A percentile compares a stretch with the other conserved stretches of the same genome.
Conservation (phyloP, 202 grass and related monocot genomes). For the Zoysia matrella region DNA sequence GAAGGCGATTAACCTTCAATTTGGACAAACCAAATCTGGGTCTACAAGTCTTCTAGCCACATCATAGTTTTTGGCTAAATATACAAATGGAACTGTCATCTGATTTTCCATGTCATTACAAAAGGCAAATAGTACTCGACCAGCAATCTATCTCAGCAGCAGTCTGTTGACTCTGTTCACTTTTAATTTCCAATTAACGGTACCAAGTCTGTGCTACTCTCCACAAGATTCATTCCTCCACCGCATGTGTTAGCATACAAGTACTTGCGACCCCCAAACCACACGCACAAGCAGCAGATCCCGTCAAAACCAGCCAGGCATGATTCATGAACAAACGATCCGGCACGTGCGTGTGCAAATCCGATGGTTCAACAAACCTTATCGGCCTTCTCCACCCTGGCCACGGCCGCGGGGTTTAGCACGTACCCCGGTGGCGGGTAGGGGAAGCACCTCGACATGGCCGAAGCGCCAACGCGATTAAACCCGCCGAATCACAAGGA, state of each 20-base stretch:
- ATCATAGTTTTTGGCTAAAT: no score
- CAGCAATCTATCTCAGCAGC: no score
- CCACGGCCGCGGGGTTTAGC: conserved; percentile 64
- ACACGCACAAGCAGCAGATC: conserved; percentile 58
- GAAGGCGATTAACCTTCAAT: neutral
- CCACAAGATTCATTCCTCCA: neutral
- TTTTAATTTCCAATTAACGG: neutral
- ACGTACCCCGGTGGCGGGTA: conserved; percentile 82
- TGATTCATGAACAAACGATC: conserved; percentile 44
- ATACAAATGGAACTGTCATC: neutral
- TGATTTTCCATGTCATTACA: neutral
- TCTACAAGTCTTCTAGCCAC: no score
- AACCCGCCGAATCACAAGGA: conserved; percentile 31
- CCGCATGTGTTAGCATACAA: conserved; percentile 19
- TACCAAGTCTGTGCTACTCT: neutral
- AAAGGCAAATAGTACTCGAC: no score
- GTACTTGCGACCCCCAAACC: conserved; percentile 44
- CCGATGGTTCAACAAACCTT: conserved; percentile 91
- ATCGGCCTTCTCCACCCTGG: conserved; percentile 65
- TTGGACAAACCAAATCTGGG: neutral
- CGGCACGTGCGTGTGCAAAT: conserved; percentile 61
- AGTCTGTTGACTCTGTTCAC: no score
- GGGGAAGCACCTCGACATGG: conserved; percentile 92
- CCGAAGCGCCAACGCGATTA: conserved; percentile 28
- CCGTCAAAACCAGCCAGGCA: conserved; percentile 49